Evolutionary conservation across 2,329 filamentous ascomycete species (phyloP), one percentile per base, ranked within the genome.

Genomic region (Metarhizium robertsii): DNA sequence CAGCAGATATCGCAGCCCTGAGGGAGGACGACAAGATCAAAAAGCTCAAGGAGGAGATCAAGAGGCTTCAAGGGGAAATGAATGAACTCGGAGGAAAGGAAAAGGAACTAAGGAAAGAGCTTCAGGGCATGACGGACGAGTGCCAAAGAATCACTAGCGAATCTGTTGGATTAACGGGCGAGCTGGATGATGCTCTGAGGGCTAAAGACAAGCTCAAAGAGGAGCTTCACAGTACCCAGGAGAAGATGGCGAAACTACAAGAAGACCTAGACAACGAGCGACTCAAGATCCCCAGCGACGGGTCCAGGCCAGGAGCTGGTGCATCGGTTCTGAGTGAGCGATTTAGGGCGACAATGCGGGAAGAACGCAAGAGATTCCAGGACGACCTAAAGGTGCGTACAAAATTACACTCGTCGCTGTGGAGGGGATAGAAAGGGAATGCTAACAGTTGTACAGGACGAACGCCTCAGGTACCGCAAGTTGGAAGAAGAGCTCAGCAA

Each of bases 331-430:
- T 81, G 59, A 81, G 78, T 64, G 78, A 81, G 68, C 78, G 80
- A 67, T 81, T 81, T 69, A 67, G 78, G 50, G 69, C 74, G 7
- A 79, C 76, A 25, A 80, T 81, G 78, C 75, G 78, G 61, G 77
- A 79, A 64, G 78, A 81, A 69, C 73, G 78, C 60, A 79, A 74
- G 71, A 79, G 75, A 67, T 80, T 79, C 69, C 77, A 80, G 59
- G 77, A 80, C 59, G 79, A 79, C 57, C 64, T 81, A 45, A 73
- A 69, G 70, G 77, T 79, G 65, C 63, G 76, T 63, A 34, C 45
- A 34, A 10, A 25, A 29, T 1, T 11, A 14, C 40, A 20, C n/a
- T 4, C 16, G 16, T 34, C 6, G 14, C 13, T 16, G 38, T 36
- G 38, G 10, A 40, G 38, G 32, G 32, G 32, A 11, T 7, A 16